Evolutionary conservation across 2,329 filamentous ascomycete species (phyloP).

Genomic region (Microascus cirrosus): DNA sequence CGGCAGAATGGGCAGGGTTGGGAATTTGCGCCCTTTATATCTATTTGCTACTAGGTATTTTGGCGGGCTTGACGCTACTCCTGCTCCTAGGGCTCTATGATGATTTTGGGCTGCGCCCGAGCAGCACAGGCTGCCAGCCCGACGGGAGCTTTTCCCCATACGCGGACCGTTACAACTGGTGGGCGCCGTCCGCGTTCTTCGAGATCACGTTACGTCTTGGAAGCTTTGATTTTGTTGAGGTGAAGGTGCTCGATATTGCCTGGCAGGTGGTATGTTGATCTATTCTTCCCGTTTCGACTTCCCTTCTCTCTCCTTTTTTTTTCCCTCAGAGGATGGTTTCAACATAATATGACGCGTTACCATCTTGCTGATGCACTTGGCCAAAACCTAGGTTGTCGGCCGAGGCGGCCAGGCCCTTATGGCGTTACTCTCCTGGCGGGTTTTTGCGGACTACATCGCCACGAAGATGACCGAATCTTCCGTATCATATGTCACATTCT

Average conservation of each 20-base stretch:
- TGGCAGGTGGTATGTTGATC: constrained; percentile 14
- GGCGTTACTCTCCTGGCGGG: constrained; percentile 14
- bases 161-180: not conserved
- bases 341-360: not conserved
- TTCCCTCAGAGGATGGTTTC: no score
- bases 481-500: constrained; percentile 16
- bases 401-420: constrained; percentile 15
- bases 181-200: not conserved
- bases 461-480: constrained; percentile 13
- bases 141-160: not conserved
- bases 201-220: constrained; percentile 9
- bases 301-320: no score
- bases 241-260: constrained; percentile 15
- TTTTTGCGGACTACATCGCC: constrained; percentile 14
- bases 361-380: not conserved
- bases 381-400: constrained; percentile 14
- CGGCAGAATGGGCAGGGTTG: no score
- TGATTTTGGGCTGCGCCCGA: no score
- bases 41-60: no score
- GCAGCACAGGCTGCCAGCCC: not conserved
- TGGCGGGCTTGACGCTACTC: no score
- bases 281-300: no score
- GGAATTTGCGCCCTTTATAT: no score
- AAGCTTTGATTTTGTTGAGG: constrained; percentile 12
- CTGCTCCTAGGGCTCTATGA: no score